Evolutionary conservation across 2,329 filamentous ascomycete species (phyloP).

Genomic region (Fulvia fulva): DNA sequence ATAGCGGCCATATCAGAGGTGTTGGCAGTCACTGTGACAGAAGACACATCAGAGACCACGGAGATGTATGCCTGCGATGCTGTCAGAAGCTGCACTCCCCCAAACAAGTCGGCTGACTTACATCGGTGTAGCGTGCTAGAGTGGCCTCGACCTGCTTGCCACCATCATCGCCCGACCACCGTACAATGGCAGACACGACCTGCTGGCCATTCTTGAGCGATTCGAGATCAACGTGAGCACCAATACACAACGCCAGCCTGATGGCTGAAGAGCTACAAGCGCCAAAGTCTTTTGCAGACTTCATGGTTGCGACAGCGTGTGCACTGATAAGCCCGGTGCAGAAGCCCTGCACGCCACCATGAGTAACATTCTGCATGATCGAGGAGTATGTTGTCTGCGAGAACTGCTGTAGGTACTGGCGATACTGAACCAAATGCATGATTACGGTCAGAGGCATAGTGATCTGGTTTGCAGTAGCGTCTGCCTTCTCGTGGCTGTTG

Average conservation of each 20-base stretch:
- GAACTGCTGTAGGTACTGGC: not conserved
- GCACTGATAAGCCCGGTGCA: slow-evolving; percentile 12
- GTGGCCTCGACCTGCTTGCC: not conserved
- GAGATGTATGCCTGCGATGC: not conserved
- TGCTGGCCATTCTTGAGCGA: not conserved
- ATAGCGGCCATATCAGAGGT: not conserved
- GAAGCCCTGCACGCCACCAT: slow-evolving; percentile 11
- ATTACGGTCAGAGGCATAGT: not conserved
- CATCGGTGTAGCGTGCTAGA: not conserved
- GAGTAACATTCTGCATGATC: not conserved
- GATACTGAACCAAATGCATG: not conserved
- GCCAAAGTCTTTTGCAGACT: slow-evolving; percentile 56
- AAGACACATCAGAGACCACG: not conserved
- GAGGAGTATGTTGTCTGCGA: not conserved
- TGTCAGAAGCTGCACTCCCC: not conserved
- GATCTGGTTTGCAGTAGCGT: not conserved
- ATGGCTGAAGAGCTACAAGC: slow-evolving; percentile 53
- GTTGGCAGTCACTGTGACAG: not conserved
- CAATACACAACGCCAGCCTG: slow-evolving; percentile 71
- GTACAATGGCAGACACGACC: not conserved
- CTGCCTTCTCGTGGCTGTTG: not conserved
- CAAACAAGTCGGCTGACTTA: not conserved
- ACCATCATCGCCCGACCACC: slow-evolving; percentile 3
- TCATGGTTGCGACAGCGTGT: slow-evolving; percentile 42
- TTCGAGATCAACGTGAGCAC: slow-evolving; percentile 60